Conservation (phyloP, 2,329 filamentous ascomycete genomes). For the Neopestalotiopsis clavispora region DNA sequence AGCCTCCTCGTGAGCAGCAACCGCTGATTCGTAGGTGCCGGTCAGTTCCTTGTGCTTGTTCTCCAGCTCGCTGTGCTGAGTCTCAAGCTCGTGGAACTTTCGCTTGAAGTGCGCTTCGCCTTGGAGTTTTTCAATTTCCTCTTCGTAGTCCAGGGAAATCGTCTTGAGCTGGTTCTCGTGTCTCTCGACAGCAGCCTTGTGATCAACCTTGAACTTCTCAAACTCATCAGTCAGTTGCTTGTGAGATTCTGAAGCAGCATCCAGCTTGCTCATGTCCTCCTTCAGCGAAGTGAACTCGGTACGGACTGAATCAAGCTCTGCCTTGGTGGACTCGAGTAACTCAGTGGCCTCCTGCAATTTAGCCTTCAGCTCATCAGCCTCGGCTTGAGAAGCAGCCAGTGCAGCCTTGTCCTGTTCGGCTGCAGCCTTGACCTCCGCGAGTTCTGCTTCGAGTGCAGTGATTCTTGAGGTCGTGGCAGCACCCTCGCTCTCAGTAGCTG, state of each 20-base stretch:
- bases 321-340: constrained; percentile 39
- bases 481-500: constrained; percentile 51
- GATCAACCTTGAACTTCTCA: constrained; percentile 55
- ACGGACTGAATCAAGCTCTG: constrained; percentile 53
- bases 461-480: constrained; percentile 51
- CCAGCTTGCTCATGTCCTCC: constrained; percentile 47
- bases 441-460: constrained; percentile 55
- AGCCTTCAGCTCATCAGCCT: constrained; percentile 43
- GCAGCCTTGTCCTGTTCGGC: constrained; percentile 55
- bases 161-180: constrained; percentile 64
- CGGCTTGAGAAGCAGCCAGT: constrained; percentile 49
- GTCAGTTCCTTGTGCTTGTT: constrained; percentile 33
- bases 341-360: constrained; percentile 35
- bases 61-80: constrained; percentile 55
- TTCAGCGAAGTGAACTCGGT: constrained; percentile 53
- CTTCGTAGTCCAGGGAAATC: constrained; percentile 65
- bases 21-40: constrained; percentile 34
- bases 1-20: constrained; percentile 40
- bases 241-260: constrained; percentile 49
- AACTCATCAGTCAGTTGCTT: constrained; percentile 36
- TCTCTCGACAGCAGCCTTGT: constrained; percentile 45
- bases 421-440: constrained; percentile 53
- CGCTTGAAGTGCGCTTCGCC: constrained; percentile 69
- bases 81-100: constrained; percentile 65
- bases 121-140: constrained; percentile 67